Percentiles rank a stretch among this genome's conserved stretches.
Conservation (phyloP, 129 eudicot genomes). For the Chrysanthemum seticuspe region DNA sequence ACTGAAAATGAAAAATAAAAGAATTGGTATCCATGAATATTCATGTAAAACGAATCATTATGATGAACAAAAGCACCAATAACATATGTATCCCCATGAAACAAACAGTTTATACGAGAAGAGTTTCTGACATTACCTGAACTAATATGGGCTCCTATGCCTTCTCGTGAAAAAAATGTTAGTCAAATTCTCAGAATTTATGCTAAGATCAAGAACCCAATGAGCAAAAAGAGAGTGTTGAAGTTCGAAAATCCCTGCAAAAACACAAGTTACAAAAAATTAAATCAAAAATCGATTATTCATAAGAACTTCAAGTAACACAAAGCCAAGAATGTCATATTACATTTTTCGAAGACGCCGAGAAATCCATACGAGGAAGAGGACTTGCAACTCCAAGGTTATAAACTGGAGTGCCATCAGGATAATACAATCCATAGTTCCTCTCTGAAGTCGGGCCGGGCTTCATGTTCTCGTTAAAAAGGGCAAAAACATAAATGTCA, state of each 20-base stretch:
- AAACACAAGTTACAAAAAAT: slow-evolving; percentile 15
- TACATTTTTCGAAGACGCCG: slow-evolving; percentile 63
- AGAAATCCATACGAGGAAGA: slow-evolving; percentile 64
- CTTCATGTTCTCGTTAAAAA: slow-evolving; percentile 85
- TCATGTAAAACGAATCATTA: slow-evolving; percentile 4
- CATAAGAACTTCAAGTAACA: not conserved
- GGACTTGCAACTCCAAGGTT: slow-evolving; percentile 64
- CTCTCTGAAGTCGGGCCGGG: slow-evolving; percentile 94
- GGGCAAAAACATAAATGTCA: slow-evolving; percentile 85
- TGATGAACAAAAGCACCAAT: slow-evolving; percentile 7
- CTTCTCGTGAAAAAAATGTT: slow-evolving; percentile 16
- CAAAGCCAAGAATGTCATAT: slow-evolving; percentile 16
- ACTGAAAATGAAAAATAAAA: not conserved
- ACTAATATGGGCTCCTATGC: not conserved
- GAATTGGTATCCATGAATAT: not conserved
- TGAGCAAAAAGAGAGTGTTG: slow-evolving; percentile 29
- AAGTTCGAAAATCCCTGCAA: slow-evolving; percentile 41
- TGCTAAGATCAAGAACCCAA: slow-evolving; percentile 32
- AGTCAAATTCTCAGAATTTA: slow-evolving; percentile 25
- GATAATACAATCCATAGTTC: slow-evolving; percentile 93
- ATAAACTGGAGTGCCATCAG: slow-evolving; percentile 81
- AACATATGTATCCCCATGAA: slow-evolving; percentile 25
- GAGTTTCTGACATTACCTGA: slow-evolving; percentile 23
- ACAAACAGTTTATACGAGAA: slow-evolving; percentile 13
- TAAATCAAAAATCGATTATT: slow-evolving; percentile 7